Evolutionary conservation across 1,139 yeast genomes (phyloP).

Genomic region (Taphrina flavorubra): DNA sequence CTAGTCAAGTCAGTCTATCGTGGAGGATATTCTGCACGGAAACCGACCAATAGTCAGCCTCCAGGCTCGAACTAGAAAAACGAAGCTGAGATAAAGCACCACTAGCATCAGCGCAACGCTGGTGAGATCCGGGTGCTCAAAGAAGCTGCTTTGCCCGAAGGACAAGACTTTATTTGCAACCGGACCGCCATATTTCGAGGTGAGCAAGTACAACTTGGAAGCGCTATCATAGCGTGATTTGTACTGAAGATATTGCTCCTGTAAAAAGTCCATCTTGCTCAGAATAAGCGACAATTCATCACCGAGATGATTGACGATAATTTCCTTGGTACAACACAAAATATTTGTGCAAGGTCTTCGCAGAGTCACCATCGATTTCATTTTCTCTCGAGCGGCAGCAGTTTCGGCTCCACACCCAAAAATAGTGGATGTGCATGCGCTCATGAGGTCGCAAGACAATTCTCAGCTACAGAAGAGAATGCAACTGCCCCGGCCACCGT

Average conservation of each 20-base stretch:
- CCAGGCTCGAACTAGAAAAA: constrained; percentile 30
- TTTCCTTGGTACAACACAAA: no score
- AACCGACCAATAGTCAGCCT: constrained; percentile 13
- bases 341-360: no score
- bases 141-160: constrained; percentile 1
- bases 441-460: no score
- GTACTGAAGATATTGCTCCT: constrained; percentile 6
- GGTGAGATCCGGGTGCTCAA: constrained; percentile 29
- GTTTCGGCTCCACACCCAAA: no score
- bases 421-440: no score
- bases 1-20: constrained; percentile 2
- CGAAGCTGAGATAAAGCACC: constrained; percentile 34
- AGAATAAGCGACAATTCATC: no score
- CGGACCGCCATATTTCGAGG: constrained; percentile 6
- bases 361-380: no score
- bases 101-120: constrained; percentile 29
- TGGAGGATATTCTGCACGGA: not conserved
- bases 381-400: no score
- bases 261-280: constrained; percentile 7
- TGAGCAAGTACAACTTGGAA: not conserved
- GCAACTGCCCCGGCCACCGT: no score
- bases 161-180: constrained; percentile 1
- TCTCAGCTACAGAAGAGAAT: no score
- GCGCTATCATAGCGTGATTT: constrained; percentile 9
- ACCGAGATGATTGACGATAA: no score